Base-by-base conservation (phyloP, 1,139 yeast species). In the Hemisphaericaspora lyxosophila region DNA sequence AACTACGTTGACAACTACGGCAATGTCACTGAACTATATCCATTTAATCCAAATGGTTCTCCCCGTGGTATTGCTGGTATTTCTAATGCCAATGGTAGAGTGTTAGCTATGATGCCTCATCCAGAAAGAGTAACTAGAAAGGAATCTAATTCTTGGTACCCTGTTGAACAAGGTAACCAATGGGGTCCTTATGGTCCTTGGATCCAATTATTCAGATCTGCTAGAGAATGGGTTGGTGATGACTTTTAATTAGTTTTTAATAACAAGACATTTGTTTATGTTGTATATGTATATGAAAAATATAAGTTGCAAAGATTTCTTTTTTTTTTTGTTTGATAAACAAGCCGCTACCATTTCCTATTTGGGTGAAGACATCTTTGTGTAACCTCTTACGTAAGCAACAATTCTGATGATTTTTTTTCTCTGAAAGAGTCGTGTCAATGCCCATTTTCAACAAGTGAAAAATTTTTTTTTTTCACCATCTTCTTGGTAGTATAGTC, bases 41-140 rank as follows among this genome's bases (percentile, higher is more conserved):
- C 99, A 48, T 85, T 74, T 70, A 92, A 92, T 70, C 98, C 98
- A 42, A 94, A 94, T 64, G 99, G 99, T 29, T 87, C 97, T 15
- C 88, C 94, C 34, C 78, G 77, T 39, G 97, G 96, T 65, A 86
- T 94, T 55, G 86, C 97, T 31, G 99, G 97, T 73, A 80, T 94
- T 45, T 75, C 85, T 47, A 81, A 92, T 36, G 86, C 85, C 41
- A 87, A 87, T 57, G 98, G 98, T 49, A 82, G 98, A 62, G 97
- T 94, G 4, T 72, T 94, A 55, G 97, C 97, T 3, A 80, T 94
- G 89, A 94, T 94, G 99, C 99, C 99, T 34, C 99, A 94, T 60
- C 98, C 99, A 18, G 99, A 94, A 67, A 87, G 99, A 70, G 94
- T 88, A 34, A 76, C 84, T 42, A 78, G 96, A 67, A 70, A 81